A percentile compares a stretch with the other conserved stretches of the same genome.
These are phyloP conservation scores for Rhodotorula sp. DNA, from an alignment of 1,284 basidiomycete genomes.

Conservation along the genomic window DNA sequence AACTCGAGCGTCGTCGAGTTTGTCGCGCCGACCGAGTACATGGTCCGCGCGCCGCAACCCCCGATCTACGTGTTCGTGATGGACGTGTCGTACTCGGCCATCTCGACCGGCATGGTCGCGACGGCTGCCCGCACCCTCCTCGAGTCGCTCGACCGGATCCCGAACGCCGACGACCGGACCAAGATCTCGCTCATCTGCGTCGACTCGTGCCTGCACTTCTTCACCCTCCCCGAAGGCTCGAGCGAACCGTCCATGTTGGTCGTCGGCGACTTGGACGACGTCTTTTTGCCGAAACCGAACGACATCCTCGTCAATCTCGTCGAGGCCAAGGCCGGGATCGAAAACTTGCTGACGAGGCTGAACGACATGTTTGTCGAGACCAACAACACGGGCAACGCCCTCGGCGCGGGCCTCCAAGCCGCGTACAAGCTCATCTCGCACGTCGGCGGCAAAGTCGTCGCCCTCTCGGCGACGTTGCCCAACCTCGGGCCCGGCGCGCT, in stretches of 20 bases:
- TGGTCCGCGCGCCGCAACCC: slow-evolving; percentile 95
- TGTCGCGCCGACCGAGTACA: slow-evolving; percentile 97
- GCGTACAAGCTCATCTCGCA: slow-evolving; percentile 91
- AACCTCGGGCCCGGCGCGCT: slow-evolving; percentile 85
- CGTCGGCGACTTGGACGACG: slow-evolving; percentile 93
- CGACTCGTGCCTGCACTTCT: slow-evolving; percentile 93
- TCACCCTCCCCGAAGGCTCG: slow-evolving; percentile 72
- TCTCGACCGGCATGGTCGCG: slow-evolving; percentile 95
- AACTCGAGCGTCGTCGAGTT: slow-evolving; percentile 93
- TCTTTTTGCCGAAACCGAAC: slow-evolving; percentile 94
- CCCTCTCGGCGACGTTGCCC: slow-evolving; percentile 82
- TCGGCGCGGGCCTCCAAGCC: slow-evolving; percentile 94
- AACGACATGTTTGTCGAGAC: slow-evolving; percentile 97
- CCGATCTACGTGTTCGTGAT: slow-evolving; percentile 96
- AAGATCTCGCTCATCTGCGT: slow-evolving; percentile 92
- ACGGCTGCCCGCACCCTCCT: slow-evolving; percentile 93
- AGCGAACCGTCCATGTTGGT: slow-evolving; percentile 92
- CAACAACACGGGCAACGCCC: slow-evolving; percentile 82
- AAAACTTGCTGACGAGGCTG: slow-evolving; percentile 74
- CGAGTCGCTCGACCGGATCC: slow-evolving; percentile 90
- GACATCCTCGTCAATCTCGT: slow-evolving; percentile 91
- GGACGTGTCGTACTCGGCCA: slow-evolving; percentile 88
- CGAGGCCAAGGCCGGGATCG: slow-evolving; percentile 78
- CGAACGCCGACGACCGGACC: slow-evolving; percentile 88
- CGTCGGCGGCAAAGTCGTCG: slow-evolving; percentile 93